phyloP scores from a whole-genome alignment of 192 early-diverging fungal genomes.

The Linderina pennispora region DNA sequence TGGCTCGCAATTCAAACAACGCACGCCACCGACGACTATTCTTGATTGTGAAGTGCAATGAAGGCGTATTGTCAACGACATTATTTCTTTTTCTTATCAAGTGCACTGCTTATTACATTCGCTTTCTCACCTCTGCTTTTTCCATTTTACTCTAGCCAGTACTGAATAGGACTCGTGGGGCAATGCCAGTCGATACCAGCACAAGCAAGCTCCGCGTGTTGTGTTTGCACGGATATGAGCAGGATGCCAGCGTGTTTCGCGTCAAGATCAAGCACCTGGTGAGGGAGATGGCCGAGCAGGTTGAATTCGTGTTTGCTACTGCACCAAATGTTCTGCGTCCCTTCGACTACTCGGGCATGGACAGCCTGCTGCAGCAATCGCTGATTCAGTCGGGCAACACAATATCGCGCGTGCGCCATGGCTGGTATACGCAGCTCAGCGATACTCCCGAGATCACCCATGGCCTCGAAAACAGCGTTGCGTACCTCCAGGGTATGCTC shows the following conservation, averaged over 20 bases:
- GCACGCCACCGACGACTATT: background rate
- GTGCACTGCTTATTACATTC: background rate
- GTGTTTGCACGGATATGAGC: conserved; percentile 46
- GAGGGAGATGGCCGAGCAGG: conserved; percentile 10
- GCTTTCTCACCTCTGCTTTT: no score
- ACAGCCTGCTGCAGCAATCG: conserved; percentile 25
- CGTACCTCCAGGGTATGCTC: background rate
- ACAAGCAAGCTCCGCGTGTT: conserved; percentile 25
- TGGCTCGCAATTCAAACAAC: no score
- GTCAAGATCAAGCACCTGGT: conserved; percentile 27
- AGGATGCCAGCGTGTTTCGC: conserved; percentile 34
- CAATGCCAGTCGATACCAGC: no score
- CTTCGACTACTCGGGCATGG: conserved; percentile 31
- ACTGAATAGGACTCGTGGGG: no score
- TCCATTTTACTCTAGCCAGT: no score
- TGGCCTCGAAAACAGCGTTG: conserved; percentile 27
- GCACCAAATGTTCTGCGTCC: conserved; percentile 24
- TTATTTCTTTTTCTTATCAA: background rate
- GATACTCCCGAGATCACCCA: conserved; percentile 20
- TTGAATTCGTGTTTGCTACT: conserved; percentile 14
- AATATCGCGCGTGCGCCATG: conserved; percentile 8
- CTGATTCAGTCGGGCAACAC: conserved; percentile 12
- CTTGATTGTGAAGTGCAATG: background rate
- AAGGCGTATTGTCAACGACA: background rate
- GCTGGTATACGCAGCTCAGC: conserved; percentile 34